These are phyloP conservation scores for Diaporthe sp. DNA, from an alignment of 2,329 filamentous ascomycete species.

Conservation along the genomic window DNA sequence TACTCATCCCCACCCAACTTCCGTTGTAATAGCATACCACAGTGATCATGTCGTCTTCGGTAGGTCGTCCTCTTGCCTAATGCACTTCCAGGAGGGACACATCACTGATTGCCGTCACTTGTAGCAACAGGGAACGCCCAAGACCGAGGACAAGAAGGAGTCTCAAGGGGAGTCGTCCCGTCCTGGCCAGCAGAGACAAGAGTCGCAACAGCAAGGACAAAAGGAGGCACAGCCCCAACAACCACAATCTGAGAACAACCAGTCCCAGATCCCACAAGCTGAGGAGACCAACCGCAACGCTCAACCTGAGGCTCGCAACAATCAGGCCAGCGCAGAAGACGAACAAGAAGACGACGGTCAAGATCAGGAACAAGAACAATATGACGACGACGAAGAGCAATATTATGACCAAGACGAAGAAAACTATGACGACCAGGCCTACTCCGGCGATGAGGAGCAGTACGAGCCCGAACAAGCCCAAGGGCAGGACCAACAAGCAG, in stretches of 20 bases:
- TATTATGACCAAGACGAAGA: constrained; percentile 38
- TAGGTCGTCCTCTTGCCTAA: constrained; percentile 16
- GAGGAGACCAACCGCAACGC: constrained; percentile 24
- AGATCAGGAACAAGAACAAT: constrained; percentile 34
- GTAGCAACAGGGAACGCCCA: constrained; percentile 38
- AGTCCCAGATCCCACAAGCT: constrained; percentile 27
- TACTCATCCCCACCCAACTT: not conserved
- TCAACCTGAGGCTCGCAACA: constrained; percentile 20
- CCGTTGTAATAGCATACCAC: constrained; percentile 6
- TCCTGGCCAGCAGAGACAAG: constrained; percentile 34
- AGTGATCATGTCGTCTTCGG: constrained; percentile 40
- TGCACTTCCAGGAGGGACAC: not conserved
- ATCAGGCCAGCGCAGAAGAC: constrained; percentile 36
- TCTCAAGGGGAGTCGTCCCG: constrained; percentile 20
- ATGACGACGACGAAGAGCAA: constrained; percentile 40
- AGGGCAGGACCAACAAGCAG: constrained; percentile 42
- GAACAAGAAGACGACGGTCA: constrained; percentile 37
- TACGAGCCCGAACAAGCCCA: constrained; percentile 42
- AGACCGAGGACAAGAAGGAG: constrained; percentile 36
- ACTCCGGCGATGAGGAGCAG: constrained; percentile 40
- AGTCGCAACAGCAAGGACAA: constrained; percentile 29
- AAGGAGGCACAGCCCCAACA: not conserved
- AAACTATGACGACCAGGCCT: constrained; percentile 37
- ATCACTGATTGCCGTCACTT: constrained; percentile 24
- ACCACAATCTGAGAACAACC: constrained; percentile 6